phyloP scores from a whole-genome alignment of 176 grass and related monocot species.

The Oryza meyeriana region DNA sequence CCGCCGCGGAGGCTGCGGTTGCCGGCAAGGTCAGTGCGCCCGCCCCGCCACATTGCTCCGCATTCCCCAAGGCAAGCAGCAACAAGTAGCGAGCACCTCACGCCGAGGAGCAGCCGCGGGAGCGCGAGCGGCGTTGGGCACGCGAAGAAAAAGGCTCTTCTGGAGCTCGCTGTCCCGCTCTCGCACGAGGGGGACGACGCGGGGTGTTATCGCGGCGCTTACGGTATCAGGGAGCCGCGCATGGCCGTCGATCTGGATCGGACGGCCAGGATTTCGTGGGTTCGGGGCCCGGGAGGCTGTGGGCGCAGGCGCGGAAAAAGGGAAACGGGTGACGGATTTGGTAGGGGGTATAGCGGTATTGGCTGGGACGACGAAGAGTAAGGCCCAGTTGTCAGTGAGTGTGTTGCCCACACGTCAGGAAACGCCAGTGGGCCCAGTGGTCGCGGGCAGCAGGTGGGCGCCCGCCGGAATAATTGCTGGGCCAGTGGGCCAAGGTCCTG shows the following conservation, averaged over 20 bases:
- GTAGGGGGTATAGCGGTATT: neutral
- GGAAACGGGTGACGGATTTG: neutral
- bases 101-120: neutral
- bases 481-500: neutral
- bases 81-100: neutral
- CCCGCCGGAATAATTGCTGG: constrained; percentile 3
- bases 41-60: constrained; percentile 38
- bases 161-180: neutral
- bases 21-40: constrained; percentile 47
- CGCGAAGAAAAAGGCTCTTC: neutral
- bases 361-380: neutral
- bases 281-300: neutral
- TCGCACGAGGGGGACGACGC: too few species aligned
- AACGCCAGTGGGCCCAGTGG: neutral
- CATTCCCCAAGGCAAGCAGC: constrained; percentile 35
- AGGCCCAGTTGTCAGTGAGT: neutral
- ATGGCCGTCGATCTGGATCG: neutral
- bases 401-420: neutral
- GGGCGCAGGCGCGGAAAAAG: neutral
- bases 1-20: constrained; percentile 42
- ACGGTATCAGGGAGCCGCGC: neutral
- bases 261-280: neutral
- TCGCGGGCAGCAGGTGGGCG: neutral
- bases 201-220: neutral
- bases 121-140: neutral